Base-by-base conservation (phyloP, 441 rosid species). In the Pelargonium australe region DNA sequence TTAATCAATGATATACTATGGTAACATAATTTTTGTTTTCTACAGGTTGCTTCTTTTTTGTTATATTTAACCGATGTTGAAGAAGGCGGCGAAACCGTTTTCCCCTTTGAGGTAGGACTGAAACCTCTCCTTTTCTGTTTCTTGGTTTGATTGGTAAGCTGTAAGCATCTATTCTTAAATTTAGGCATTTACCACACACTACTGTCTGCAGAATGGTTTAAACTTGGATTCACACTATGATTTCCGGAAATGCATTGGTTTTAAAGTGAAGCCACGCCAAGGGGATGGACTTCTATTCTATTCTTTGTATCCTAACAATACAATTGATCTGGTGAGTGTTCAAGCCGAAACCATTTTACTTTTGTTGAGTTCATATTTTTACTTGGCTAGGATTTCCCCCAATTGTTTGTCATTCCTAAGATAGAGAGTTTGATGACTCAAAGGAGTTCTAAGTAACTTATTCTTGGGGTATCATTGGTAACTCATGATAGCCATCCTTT, bases 221-320 rank as follows among this genome's bases (percentile, higher is more conserved):
- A 77, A 78, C 16, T 40, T 64, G 63, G 80, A 79, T 55, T 84
- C 70, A 78, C 78, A 41, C 37, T 85, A 86, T 69, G 89, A 83
- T 73, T 83, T 63, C 72, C 31, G 57, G 20, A 63, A 81, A 65
- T 88, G 89, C 44, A 60, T 45, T 55, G 94, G 94, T 68, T 66
- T 90, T 65, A 84, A 70, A 80, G 84, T 86, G 34, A 85, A 82
- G 75, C 91, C 90, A 5, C 81, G 70, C 10, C 79, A 23, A 75
- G 93, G 93, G n/a, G 93, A 89, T 66, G 93, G 81, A 25, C 78
- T 89, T 72, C 71, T 86, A 10, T 90, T 88, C 77, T 83, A 83
- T 76, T 87, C 92, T 3, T 34, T 85, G 37, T 72, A 80, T 43
- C 86, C 89, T 40, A 90, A 90, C 57, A 68, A 72, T 41, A 84